phyloP scores from a whole-genome alignment of 805 yeast species.

The Saccharomycopsis malanga region DNA sequence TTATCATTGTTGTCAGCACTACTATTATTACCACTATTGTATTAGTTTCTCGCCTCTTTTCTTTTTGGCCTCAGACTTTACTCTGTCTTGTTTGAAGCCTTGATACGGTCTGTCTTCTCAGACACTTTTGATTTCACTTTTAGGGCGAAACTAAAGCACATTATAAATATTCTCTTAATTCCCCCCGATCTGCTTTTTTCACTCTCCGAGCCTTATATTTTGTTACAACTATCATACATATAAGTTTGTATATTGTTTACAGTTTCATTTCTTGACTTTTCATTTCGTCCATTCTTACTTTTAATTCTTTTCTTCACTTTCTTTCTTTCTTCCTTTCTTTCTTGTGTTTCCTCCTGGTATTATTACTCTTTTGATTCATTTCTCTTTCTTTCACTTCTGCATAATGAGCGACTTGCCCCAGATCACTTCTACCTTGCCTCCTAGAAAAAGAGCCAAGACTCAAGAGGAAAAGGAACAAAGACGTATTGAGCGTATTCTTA shows the following conservation, averaged over 20 bases:
- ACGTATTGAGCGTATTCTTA: slow-evolving; percentile 81
- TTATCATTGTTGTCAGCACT: no score
- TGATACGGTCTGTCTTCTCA: no score
- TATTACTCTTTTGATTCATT: neutral
- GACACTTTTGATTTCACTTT: no score
- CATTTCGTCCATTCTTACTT: neutral
- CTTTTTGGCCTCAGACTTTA: no score
- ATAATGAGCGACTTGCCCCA: slow-evolving; percentile 21
- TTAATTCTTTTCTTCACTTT: neutral
- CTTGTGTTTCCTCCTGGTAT: neutral
- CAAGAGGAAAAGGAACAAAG: slow-evolving; percentile 96
- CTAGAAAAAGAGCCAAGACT: slow-evolving; percentile 94
- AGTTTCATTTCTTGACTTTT: neutral
- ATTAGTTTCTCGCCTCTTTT: no score
- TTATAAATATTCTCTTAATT: slow-evolving; percentile 4
- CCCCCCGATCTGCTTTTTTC: neutral
- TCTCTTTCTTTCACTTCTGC: neutral
- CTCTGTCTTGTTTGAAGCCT: no score
- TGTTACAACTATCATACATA: no score
- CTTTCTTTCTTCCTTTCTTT: neutral
- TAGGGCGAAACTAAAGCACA: neutral
- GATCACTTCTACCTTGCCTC: slow-evolving; percentile 60
- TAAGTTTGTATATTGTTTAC: no score
- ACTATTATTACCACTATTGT: no score
- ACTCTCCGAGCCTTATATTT: neutral